These are phyloP conservation scores for Asterophora parasitica DNA, from an alignment of 768 basidiomycete species.

Conservation along the genomic window DNA sequence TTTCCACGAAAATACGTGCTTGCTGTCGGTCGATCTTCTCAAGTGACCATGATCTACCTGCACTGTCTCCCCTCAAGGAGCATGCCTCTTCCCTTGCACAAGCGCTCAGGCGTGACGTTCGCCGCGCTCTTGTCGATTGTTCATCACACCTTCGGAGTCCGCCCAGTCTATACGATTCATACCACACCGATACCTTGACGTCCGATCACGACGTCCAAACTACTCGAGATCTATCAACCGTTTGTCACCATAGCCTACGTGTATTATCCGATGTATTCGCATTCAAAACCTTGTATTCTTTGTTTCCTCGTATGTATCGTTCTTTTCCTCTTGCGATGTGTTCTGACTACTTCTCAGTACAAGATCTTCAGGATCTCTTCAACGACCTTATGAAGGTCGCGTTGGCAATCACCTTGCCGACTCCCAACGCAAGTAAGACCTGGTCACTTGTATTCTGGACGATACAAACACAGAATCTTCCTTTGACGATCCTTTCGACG, in stretches of 20 bases:
- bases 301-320: constrained; percentile 44
- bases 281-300: constrained; percentile 37
- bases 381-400: constrained; percentile 41
- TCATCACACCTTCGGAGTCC: constrained; percentile 17
- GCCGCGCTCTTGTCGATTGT: constrained; percentile 34
- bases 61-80: constrained; percentile 26
- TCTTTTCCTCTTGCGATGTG: background rate
- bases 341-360: constrained; percentile 26
- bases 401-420: constrained; percentile 27
- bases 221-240: constrained; percentile 34
- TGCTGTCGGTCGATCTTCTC: constrained; percentile 18
- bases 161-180: constrained; percentile 16
- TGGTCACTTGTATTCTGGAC: constrained; percentile 43
- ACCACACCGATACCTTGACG: constrained; percentile 12
- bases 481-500: constrained; percentile 31
- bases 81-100: constrained; percentile 30
- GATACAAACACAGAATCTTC: constrained; percentile 45
- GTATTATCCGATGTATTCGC: constrained; percentile 47
- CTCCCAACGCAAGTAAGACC: constrained; percentile 39
- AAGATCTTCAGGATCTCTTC: constrained; percentile 40
- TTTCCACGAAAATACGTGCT: constrained; percentile 41
- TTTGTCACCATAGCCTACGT: constrained; percentile 54
- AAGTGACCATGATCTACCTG: constrained; percentile 13
- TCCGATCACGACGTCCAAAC: constrained; percentile 35
- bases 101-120: constrained; percentile 50